These are phyloP conservation scores for Kwoniella newhampshirensis DNA, from an alignment of 768 basidiomycete genomes.

Conservation along the genomic window DNA sequence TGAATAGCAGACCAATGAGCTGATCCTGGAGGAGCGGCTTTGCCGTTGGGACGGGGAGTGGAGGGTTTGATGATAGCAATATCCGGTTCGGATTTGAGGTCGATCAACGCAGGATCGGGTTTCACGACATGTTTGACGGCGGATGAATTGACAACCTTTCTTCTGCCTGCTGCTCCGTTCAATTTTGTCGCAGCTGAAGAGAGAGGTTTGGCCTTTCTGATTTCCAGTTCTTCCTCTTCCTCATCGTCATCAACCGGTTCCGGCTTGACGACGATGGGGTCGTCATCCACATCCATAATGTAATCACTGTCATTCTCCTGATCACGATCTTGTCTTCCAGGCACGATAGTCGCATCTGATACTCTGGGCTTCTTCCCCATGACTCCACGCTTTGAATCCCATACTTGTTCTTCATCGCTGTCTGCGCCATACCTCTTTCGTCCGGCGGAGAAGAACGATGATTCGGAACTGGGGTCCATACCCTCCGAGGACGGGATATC, in stretches of 20 bases:
- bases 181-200: constrained; percentile 29
- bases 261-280: constrained; percentile 26
- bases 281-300: constrained; percentile 35
- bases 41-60: constrained; percentile 17
- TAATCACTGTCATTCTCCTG: constrained; percentile 31
- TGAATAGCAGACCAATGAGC: constrained; percentile 43
- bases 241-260: constrained; percentile 34
- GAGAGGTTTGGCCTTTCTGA: constrained; percentile 33
- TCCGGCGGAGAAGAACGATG: constrained; percentile 27
- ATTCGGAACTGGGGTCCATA: constrained; percentile 42
- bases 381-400: constrained; percentile 28
- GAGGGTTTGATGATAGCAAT: constrained; percentile 15
- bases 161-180: constrained; percentile 21
- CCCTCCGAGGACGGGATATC: constrained; percentile 47
- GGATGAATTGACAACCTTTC: constrained; percentile 37
- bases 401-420: constrained; percentile 36
- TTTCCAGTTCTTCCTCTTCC: constrained; percentile 41
- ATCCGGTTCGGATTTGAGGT: constrained; percentile 40
- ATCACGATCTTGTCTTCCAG: constrained; percentile 9
- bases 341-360: constrained; percentile 35
- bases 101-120: constrained; percentile 31
- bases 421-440: constrained; percentile 42
- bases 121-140: constrained; percentile 41
- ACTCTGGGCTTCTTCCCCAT: constrained; percentile 49
- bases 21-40: constrained; percentile 24